phyloP scores from a whole-genome alignment of 2,329 filamentous ascomycete genomes.

The Xylaria sp. region DNA sequence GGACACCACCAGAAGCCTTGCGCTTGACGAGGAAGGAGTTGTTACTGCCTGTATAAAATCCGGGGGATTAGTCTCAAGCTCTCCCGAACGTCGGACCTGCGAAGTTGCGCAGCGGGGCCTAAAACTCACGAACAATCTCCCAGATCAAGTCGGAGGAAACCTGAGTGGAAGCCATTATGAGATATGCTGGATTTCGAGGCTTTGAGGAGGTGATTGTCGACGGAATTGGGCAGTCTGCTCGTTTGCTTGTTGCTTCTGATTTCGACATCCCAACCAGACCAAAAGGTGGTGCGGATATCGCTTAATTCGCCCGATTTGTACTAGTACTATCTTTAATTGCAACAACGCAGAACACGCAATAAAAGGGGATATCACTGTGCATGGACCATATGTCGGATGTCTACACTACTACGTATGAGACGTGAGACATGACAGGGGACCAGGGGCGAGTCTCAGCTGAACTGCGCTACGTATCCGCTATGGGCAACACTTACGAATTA shows the following conservation, averaged over 20 bases:
- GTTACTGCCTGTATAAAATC: conserved; percentile 72
- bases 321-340: conserved; percentile 38
- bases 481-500: neutral
- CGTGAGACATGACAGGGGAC: conserved; percentile 1
- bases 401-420: neutral
- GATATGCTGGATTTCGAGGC: conserved; percentile 48
- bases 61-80: conserved; percentile 39
- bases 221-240: conserved; percentile 33
- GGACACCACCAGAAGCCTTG: conserved; percentile 78
- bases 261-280: conserved; percentile 40
- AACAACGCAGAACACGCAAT: conserved; percentile 24
- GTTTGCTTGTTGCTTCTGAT: conserved; percentile 41
- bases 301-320: conserved; percentile 47
- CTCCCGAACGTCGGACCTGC: neutral
- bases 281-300: conserved; percentile 47
- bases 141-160: conserved; percentile 92
- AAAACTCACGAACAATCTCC: conserved; percentile 89
- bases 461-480: neutral
- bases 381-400: conserved; percentile 4
- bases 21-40: conserved; percentile 95
- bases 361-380: neutral
- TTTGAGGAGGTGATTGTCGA: conserved; percentile 32
- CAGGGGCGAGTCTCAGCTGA: conserved; percentile 3
- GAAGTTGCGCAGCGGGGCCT: conserved; percentile 18
- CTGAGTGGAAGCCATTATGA: conserved; percentile 72